Base-by-base conservation (phyloP, 495 filamentous ascomycete genomes). In the Penicillium parvum region DNA sequence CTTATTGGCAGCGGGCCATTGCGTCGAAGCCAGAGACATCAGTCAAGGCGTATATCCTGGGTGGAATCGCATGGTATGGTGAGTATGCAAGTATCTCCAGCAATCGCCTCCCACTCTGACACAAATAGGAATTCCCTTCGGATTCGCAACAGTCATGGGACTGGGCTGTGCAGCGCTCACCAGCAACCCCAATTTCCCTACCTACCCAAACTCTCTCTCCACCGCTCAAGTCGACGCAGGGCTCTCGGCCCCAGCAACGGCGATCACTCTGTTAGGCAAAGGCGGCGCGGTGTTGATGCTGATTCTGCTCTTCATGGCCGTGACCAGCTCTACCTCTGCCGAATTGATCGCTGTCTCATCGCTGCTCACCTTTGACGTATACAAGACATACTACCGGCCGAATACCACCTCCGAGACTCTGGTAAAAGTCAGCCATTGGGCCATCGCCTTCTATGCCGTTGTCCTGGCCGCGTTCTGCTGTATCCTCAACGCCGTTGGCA, bases 331-430 rank as follows among this genome's bases (percentile, higher is more conserved):
- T 33, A 65, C 67, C 4, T 74, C 69, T 5, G 69, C 75, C 1
- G 72, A 81, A 50, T 58, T 76, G 8, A 76, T 81, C 39, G 74
- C 76, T 9, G 73, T 74, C 25, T 73, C 71, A 0, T 74, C 73
- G 1, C 64, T 81, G 11, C 49, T 78, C 36, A 77, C 74, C 8
- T 81, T 76, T 47, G 75, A 79, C 47, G 53, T 79, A 41, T 81
- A 78, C 60, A 72, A 73, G 46, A 70, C 66, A 4, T 79, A 79
- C 52, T 58, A 73, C 50, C 72, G 71, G 9, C 73, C 70, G 10
- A 42, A 46, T 20, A 66, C 73, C 9, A 61, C 59, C 4, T 64
- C 68, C 5, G 53, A 57, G 5, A 54, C 66, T 12, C 60, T 81
- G 3, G 66, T 79, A 28, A 54, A 55, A 19, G 59, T 76, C 37